phyloP scores from a whole-genome alignment of 2,329 filamentous ascomycete genomes.

The Ceratocystis lukuohia region DNA sequence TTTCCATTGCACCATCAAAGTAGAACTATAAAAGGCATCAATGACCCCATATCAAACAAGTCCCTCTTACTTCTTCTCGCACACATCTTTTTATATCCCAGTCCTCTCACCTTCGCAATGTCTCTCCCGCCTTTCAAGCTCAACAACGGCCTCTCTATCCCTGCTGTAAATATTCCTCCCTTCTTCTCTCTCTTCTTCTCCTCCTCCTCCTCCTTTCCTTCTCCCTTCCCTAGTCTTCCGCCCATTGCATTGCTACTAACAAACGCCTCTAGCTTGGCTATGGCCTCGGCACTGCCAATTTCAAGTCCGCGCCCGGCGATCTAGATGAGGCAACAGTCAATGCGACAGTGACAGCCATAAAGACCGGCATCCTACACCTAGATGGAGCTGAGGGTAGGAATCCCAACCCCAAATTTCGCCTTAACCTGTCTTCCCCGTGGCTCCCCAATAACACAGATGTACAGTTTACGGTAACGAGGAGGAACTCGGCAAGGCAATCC shows the following conservation, averaged over 20 bases:
- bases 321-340: constrained; percentile 41
- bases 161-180: constrained; percentile 40
- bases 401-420: no score
- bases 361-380: constrained; percentile 56
- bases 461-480: constrained; percentile 50
- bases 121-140: constrained; percentile 41
- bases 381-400: constrained; percentile 56
- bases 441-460: neutral
- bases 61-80: neutral
- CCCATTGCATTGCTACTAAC: neutral
- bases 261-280: constrained; percentile 46
- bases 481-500: constrained; percentile 60
- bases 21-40: no score
- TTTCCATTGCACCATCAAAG: neutral
- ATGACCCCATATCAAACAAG: neutral
- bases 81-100: neutral
- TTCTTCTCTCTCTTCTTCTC: no score
- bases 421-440: neutral
- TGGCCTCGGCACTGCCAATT: constrained; percentile 56
- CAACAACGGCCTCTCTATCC: constrained; percentile 61
- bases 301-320: constrained; percentile 37
- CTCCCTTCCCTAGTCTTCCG: neutral
- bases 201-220: no score
- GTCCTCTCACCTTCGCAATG: neutral
- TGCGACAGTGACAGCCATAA: constrained; percentile 47